These are phyloP conservation scores for Paecilomyces variotii DNA, from an alignment of 2,329 filamentous ascomycete species.

Conservation along the genomic window DNA sequence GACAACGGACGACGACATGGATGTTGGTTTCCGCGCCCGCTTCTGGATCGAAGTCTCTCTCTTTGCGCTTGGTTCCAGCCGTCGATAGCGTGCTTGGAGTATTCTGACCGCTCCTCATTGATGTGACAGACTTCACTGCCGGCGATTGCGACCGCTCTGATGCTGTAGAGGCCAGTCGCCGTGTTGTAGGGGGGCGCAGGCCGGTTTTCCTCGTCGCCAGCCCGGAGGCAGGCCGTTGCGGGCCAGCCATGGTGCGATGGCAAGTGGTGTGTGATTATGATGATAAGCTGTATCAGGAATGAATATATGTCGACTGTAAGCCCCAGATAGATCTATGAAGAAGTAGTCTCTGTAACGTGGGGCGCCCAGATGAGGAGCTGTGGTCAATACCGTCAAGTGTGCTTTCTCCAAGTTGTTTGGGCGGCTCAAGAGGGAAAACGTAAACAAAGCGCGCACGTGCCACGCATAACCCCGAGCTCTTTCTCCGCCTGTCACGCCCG, in stretches of 20 bases:
- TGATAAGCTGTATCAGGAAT: neutral
- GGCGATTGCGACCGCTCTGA: conserved; percentile 59
- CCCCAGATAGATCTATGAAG: neutral
- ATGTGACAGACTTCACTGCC: conserved; percentile 53
- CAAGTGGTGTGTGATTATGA: neutral
- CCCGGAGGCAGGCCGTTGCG: conserved; percentile 42
- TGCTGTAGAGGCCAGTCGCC: conserved; percentile 45
- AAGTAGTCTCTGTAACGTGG: neutral
- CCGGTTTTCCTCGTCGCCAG: conserved; percentile 43
- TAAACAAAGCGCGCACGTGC: conserved; percentile 22
- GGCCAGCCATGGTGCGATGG: conserved; percentile 43
- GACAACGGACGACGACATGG: conserved; percentile 90
- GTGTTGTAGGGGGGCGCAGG: conserved; percentile 41
- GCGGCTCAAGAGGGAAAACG: conserved; percentile 17
- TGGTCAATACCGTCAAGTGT: conserved; percentile 5
- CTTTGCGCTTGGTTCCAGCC: conserved; percentile 70
- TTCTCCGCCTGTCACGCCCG: conserved; percentile 11
- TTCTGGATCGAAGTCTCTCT: conserved; percentile 70
- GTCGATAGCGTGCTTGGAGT: conserved; percentile 42
- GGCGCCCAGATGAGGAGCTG: neutral
- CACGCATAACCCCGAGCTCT: conserved; percentile 4
- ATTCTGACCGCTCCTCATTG: conserved; percentile 29
- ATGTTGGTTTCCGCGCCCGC: conserved; percentile 83
- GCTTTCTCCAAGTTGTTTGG: conserved; percentile 9
- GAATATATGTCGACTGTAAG: neutral